Base-by-base conservation (phyloP, 768 basidiomycete species). In the Naganishia onofrii region DNA sequence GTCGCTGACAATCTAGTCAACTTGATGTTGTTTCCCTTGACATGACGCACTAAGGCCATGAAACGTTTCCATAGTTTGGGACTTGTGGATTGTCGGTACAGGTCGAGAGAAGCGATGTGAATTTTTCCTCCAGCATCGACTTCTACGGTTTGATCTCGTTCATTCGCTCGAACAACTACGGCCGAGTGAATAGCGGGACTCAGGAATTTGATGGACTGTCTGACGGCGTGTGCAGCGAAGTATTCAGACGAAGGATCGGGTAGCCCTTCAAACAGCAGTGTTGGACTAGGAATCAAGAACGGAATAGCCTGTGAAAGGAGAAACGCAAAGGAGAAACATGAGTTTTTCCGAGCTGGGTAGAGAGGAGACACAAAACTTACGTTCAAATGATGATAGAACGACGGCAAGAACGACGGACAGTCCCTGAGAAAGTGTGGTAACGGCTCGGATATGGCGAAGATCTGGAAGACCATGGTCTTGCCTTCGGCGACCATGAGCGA, bases 1-100 rank as follows among this genome's bases (percentile, higher is more conserved):
- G 94, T 97, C 12, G 92, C 93, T 32, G 90, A 92, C 83, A 95
- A 95, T 86, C 95, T 95, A 28, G 89, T 89, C 73, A 95, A 90
- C 81, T 90, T 92, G 78, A 91, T 83, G 72, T 93, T 89, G 82
- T 90, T 91, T 80, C 90, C 88, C 68, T 88, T 88, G 52, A 96
- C 85, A 77, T 93, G 92, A 60, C 90, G 87, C 5, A 90, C 89
- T 55, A 93, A 88, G 76, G 90, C 89, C 78, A 82, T 84, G 70
- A 94, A 90, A 46, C 67, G 69, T n/a, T 17, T 67, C 74, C 81
- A 72, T 21, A 81, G 76, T 64, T 78, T 91, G 89, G 67, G 87
- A 85, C 68, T 84, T 72, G 69, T 91, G 3, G 88, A 88, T 75
- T 87, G 86, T 78, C 86, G 83, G 81, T 87, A 95, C 71, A 88